Conservation (phyloP, 179 eudicot genomes). For the Spinacia oleracea region DNA sequence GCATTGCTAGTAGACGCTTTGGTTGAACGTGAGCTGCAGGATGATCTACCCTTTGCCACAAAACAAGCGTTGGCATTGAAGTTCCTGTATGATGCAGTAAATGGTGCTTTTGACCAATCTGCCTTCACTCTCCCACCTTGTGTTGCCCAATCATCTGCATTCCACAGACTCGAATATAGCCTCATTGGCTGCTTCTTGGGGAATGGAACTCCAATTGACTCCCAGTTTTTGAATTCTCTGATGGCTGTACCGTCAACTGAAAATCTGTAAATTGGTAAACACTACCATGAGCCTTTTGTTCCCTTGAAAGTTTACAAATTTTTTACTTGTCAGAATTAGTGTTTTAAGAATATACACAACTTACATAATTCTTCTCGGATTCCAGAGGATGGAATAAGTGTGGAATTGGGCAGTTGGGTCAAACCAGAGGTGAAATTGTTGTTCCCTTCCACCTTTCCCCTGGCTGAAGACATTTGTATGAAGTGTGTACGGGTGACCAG, state of each 20-base stretch:
- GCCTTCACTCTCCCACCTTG: constrained; percentile 40
- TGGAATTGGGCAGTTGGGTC: constrained; percentile 37
- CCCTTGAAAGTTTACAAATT: not conserved
- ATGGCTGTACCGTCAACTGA: constrained; percentile 30
- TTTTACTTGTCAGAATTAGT: too few species aligned
- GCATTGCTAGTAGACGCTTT: constrained; percentile 2
- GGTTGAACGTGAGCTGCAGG: constrained; percentile 19
- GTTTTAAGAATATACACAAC: not conserved
- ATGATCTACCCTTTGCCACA: constrained; percentile 11
- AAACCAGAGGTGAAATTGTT: constrained; percentile 40
- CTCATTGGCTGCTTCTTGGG: constrained; percentile 43
- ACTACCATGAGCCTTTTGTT: not conserved
- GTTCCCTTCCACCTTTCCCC: constrained; percentile 37
- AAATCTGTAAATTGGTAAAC: constrained; percentile 9
- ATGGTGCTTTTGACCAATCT: constrained; percentile 39
- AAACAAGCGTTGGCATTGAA: constrained; percentile 30
- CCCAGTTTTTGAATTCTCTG: constrained; percentile 39
- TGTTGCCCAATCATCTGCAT: constrained; percentile 37
- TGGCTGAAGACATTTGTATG: constrained; percentile 32
- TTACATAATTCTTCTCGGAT: constrained; percentile 32
- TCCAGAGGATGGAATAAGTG: constrained; percentile 39
- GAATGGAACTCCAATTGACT: constrained; percentile 34
- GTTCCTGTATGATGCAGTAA: constrained; percentile 35
- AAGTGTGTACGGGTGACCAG: constrained; percentile 38
- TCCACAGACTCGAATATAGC: constrained; percentile 38